Evolutionary conservation across 768 basidiomycete genomes (phyloP).

Genomic region (Dioszegia aurantiaca): DNA sequence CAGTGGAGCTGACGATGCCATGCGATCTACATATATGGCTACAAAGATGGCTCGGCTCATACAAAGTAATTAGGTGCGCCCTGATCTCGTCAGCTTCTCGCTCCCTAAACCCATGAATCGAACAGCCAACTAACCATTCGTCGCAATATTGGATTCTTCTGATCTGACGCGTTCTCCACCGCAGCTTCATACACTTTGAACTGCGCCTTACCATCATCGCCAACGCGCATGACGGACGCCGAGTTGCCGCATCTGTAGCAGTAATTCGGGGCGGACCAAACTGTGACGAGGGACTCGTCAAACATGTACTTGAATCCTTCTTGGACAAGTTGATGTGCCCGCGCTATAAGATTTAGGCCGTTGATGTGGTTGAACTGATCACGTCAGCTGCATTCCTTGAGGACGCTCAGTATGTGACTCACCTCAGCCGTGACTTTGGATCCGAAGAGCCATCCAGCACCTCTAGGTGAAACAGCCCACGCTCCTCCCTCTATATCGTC

Average conservation of each 20-base stretch:
- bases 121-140: slow-evolving; percentile 61
- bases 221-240: slow-evolving; percentile 83
- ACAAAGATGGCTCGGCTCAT: slow-evolving; percentile 11
- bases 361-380: slow-evolving; percentile 90
- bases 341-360: slow-evolving; percentile 76
- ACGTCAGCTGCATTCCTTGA: not conserved
- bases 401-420: not conserved
- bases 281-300: slow-evolving; percentile 48
- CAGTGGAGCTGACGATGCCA: not conserved
- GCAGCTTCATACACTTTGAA: slow-evolving; percentile 87
- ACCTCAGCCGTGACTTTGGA: slow-evolving; percentile 80
- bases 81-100: slow-evolving; percentile 5
- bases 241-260: slow-evolving; percentile 70
- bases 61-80: slow-evolving; percentile 44
- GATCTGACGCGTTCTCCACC: slow-evolving; percentile 81
- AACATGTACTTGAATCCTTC: slow-evolving; percentile 54
- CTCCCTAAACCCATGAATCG: not conserved
- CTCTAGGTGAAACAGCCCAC: slow-evolving; percentile 95
- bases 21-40: slow-evolving; percentile 9
- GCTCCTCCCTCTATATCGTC: slow-evolving; percentile 76
- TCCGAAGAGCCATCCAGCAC: slow-evolving; percentile 95
- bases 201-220: slow-evolving; percentile 59
- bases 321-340: slow-evolving; percentile 88
- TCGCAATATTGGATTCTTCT: slow-evolving; percentile 67
- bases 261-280: slow-evolving; percentile 53